Evolutionary conservation across 225 moss, liverwort and hornwort genomes (phyloP).

Genomic region (Straminergon stramineum): DNA sequence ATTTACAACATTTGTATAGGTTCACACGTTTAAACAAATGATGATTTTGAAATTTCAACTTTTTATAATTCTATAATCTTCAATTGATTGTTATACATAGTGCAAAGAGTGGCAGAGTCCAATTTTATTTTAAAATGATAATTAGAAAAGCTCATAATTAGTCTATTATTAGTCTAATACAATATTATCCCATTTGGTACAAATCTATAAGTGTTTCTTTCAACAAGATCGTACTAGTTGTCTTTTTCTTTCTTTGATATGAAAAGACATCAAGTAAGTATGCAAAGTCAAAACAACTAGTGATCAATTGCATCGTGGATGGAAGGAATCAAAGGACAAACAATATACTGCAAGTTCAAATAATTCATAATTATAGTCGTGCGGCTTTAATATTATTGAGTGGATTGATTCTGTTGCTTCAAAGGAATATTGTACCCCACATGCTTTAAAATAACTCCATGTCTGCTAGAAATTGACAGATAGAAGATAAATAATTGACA

Average conservation of each 20-base stretch:
- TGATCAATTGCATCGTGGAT: neutral
- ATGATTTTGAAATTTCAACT: neutral
- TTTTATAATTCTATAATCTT: neutral
- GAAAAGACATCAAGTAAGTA: neutral
- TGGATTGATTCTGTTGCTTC: no score
- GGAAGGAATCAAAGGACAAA: neutral
- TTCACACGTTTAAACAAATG: neutral
- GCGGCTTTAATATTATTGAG: neutral
- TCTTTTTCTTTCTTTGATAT: neutral
- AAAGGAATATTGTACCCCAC: no score
- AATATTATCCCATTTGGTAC: neutral
- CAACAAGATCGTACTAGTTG: neutral
- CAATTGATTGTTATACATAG: rapidly evolving
- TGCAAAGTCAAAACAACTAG: neutral
- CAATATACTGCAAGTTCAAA: neutral
- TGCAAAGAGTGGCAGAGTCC: rapidly evolving
- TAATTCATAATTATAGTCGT: neutral
- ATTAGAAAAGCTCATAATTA: neutral
- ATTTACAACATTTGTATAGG: neutral
- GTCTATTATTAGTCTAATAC: neutral
- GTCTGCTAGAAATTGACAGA: no score
- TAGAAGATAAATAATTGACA: no score
- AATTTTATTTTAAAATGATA: neutral
- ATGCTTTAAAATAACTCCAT: no score
- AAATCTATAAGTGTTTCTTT: rapidly evolving